phyloP scores from a whole-genome alignment of 768 basidiomycete genomes.

The Pluteus cervinus region DNA sequence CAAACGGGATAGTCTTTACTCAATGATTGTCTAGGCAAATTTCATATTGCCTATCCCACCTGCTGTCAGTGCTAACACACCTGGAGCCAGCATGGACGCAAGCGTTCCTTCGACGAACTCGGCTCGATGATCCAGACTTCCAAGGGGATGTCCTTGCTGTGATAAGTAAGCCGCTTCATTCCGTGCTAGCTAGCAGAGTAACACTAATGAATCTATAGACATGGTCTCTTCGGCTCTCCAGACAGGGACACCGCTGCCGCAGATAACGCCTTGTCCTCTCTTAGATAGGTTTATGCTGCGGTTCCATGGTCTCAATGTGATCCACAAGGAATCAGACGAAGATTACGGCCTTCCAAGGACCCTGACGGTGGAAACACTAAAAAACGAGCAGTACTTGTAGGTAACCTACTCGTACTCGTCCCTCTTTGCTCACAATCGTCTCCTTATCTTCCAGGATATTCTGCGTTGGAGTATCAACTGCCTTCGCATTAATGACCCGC shows the following conservation, averaged over 20 bases:
- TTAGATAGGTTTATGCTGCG: constrained; percentile 41
- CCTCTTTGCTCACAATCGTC: neutral
- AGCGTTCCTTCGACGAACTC: constrained; percentile 69
- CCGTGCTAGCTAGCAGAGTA: constrained; percentile 14
- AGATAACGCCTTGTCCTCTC: constrained; percentile 78
- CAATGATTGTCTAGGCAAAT: constrained; percentile 43
- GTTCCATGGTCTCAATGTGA: constrained; percentile 58
- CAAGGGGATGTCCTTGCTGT: constrained; percentile 83
- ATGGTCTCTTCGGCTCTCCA: constrained; percentile 75
- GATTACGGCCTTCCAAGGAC: constrained; percentile 68
- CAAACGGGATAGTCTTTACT: neutral
- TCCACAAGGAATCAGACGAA: constrained; percentile 66
- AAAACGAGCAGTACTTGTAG: constrained; percentile 75
- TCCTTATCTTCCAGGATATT: constrained; percentile 41
- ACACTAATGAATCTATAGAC: constrained; percentile 28
- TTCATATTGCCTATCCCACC: constrained; percentile 61
- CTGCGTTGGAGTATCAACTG: constrained; percentile 67
- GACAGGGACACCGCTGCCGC: constrained; percentile 71
- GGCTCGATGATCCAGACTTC: constrained; percentile 73
- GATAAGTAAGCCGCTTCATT: constrained; percentile 52
- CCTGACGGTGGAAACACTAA: constrained; percentile 66
- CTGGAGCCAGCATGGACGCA: constrained; percentile 74
- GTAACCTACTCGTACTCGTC: constrained; percentile 18
- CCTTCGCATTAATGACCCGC: constrained; percentile 62
- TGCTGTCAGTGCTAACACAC: constrained; percentile 66